A percentile compares a stretch with the other conserved stretches of the same genome.
phyloP scores from a whole-genome alignment of 2,329 filamentous ascomycete genomes.

The Fusarium stilboides region DNA sequence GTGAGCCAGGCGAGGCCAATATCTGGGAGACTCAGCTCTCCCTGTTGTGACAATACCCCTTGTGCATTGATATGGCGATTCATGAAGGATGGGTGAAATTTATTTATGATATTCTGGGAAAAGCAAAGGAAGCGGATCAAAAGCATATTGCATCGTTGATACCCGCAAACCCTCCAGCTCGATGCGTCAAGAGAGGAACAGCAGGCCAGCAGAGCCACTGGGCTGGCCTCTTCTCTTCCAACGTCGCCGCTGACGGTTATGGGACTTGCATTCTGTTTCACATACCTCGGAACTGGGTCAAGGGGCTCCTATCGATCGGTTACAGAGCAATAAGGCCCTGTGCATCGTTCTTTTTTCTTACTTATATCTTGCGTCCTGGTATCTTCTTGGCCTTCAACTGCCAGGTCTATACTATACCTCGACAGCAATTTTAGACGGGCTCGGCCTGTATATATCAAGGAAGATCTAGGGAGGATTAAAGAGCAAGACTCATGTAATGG shows the following conservation, averaged over 20 bases:
- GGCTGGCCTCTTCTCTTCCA: constrained; percentile 28
- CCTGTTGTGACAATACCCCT: constrained; percentile 49
- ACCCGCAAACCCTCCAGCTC: constrained; percentile 50
- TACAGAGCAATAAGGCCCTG: constrained; percentile 26
- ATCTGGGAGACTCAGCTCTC: constrained; percentile 25
- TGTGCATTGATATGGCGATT: constrained; percentile 51
- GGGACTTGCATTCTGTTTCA: constrained; percentile 51
- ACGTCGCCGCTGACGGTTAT: constrained; percentile 42
- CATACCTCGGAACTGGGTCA: constrained; percentile 43
- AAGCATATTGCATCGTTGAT: constrained; percentile 55
- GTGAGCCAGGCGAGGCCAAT: constrained; percentile 46
- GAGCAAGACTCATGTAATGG: constrained; percentile 19
- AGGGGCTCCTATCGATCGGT: constrained; percentile 28
- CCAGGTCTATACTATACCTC: constrained; percentile 20
- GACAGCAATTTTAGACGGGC: constrained; percentile 21
- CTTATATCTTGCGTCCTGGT: constrained; percentile 21
- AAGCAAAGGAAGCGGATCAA: constrained; percentile 50
- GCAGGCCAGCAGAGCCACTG: constrained; percentile 31
- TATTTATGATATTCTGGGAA: constrained; percentile 52
- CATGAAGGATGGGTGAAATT: constrained; percentile 46
- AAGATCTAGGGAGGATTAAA: constrained; percentile 8
- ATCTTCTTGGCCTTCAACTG: constrained; percentile 18
- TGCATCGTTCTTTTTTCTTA: constrained; percentile 36
- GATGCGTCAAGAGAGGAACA: constrained; percentile 35
- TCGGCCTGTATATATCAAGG: constrained; percentile 18